Conservation (phyloP, 495 filamentous ascomycete species). For the Xylaria grammica region DNA sequence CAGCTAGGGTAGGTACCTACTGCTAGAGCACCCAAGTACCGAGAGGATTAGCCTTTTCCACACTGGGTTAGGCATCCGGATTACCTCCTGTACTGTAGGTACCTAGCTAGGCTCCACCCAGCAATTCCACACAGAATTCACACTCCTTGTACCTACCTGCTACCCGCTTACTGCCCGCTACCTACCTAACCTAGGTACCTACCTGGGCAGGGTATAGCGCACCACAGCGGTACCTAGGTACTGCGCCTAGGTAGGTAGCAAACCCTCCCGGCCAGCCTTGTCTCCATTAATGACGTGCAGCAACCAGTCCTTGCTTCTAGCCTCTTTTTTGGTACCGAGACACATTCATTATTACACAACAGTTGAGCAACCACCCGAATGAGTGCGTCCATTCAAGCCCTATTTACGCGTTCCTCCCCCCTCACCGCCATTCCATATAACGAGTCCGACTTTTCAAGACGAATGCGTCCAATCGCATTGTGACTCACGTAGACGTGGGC, state of each 20-base stretch:
- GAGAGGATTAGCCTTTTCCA: too few species aligned
- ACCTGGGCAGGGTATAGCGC: neutral
- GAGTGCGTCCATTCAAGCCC: neutral
- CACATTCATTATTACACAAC: constrained; percentile 20
- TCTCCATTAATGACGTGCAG: constrained; percentile 18
- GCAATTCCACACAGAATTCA: too few species aligned
- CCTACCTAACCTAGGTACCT: neutral
- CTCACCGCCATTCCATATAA: constrained; percentile 22
- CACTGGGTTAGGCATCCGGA: too few species aligned
- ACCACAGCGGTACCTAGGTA: neutral
- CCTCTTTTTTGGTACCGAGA: too few species aligned
- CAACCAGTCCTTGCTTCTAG: neutral
- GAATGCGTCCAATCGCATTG: constrained; percentile 25
- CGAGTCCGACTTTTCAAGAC: constrained; percentile 13
- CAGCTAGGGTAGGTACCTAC: too few species aligned
- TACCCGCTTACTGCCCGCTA: neutral
- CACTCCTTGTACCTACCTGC: too few species aligned
- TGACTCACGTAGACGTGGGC: constrained; percentile 34
- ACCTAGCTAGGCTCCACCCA: too few species aligned
- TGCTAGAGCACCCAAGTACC: too few species aligned
- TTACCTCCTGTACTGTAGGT: too few species aligned
- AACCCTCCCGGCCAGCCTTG: neutral
- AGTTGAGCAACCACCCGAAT: neutral
- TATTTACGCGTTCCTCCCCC: neutral
- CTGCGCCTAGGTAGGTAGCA: neutral